Evolutionary conservation across 2,329 filamentous ascomycete genomes (phyloP), one percentile per base, ranked within the genome.

Genomic region (Paraphoma sp.): DNA sequence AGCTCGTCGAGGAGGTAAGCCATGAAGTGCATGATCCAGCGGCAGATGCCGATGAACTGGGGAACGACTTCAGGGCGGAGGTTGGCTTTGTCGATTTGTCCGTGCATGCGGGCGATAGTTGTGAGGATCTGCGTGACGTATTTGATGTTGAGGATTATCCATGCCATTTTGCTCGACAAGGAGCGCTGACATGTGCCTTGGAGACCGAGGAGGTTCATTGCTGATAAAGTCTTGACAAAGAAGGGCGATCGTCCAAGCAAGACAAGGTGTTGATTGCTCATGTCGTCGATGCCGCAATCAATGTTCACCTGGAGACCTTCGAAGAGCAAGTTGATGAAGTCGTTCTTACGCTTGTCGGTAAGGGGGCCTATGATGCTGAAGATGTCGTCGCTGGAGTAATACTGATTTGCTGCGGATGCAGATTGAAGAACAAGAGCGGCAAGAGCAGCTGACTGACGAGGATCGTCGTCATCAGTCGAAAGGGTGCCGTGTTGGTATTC

Each of bases 271-370:
- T 75, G 72, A 45, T 64, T 66, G 60, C 57, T 94, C 88, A 64
- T 90, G 1, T 86, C 80, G 57, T 96, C 91, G 47, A 91, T 85
- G 0, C 92, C 90, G 70, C 93, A 96, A 77, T 98, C 94, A 46
- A 93, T 86, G 48, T 88, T 87, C 1, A 77, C 67, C 44, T 69
- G 68, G 4, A 78, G 63, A 1, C 68, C 70, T 31, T 82, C 84
- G 55, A 85, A 84, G n/a, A 87, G 84, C 23, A 90, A 84, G 9
- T 89, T 87, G 31, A 94, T 78, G 36, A 96, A 82, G 10, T 72
- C 62, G 17, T 64, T 56, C 52, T 67, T 72, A 42, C 70, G 64
- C 23, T 69, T 69, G 23, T 66, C 64, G 12, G 65, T 60, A 7
- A 76, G 62, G 3, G 64, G 55, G 29, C 64, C 67, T 46, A 70